These are phyloP conservation scores for Paraconiothyrium sp. DNA, from an alignment of 2,329 filamentous ascomycete genomes.

Conservation along the genomic window DNA sequence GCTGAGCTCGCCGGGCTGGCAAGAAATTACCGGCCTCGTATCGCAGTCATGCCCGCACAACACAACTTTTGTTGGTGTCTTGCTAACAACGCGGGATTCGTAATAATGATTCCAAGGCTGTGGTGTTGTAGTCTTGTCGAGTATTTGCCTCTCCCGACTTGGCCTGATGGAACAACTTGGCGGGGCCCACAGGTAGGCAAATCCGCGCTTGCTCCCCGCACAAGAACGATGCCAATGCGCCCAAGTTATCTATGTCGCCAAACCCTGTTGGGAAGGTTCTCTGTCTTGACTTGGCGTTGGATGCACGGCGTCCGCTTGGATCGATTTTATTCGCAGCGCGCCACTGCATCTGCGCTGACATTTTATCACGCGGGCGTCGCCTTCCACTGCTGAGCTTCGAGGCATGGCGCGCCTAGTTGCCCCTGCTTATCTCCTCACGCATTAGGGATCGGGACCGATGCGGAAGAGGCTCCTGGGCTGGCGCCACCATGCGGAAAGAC, in stretches of 20 bases:
- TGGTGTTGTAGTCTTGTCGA: slow-evolving; percentile 4
- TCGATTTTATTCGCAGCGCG: slow-evolving; percentile 6
- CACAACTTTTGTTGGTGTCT: not conserved
- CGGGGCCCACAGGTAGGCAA: slow-evolving; percentile 4
- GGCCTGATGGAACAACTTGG: slow-evolving; percentile 16
- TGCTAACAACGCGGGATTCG: not conserved
- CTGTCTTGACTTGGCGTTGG: slow-evolving; percentile 10
- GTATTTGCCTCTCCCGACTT: slow-evolving; percentile 22
- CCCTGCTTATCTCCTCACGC: slow-evolving; percentile 19
- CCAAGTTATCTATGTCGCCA: slow-evolving; percentile 20
- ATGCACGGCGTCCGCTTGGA: slow-evolving; percentile 3
- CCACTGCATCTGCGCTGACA: not conserved
- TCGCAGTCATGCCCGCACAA: not conserved
- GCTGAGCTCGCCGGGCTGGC: not conserved
- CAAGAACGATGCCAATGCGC: slow-evolving; percentile 11
- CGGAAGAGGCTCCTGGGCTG: not conserved
- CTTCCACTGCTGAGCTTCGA: slow-evolving; percentile 13
- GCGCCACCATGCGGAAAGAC: slow-evolving; percentile 3
- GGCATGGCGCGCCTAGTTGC: slow-evolving; percentile 1
- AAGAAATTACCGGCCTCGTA: slow-evolving; percentile 1
- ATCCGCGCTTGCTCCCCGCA: slow-evolving; percentile 8
- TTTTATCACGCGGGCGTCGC: slow-evolving; percentile 5
- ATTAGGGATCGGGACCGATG: slow-evolving; percentile 11
- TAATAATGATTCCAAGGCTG: not conserved
- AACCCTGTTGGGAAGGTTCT: slow-evolving; percentile 30